These are phyloP conservation scores for Solanum hybrid DNA, from an alignment of 305 asterid species.

Conservation along the genomic window DNA sequence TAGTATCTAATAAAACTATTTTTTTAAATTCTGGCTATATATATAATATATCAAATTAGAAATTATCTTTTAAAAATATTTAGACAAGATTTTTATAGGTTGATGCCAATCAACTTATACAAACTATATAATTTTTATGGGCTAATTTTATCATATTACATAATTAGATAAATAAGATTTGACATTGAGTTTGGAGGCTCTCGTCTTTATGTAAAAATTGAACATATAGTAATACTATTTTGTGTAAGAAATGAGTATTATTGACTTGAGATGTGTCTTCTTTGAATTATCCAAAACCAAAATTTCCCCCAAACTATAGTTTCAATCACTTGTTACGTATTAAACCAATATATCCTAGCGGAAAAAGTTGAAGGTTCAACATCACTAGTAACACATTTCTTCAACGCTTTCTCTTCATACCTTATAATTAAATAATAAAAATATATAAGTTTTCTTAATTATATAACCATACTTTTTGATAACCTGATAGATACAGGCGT, in stretches of 20 bases:
- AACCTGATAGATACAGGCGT: not conserved
- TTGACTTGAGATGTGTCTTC: not conserved
- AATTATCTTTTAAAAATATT: not conserved
- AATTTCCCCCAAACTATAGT: not conserved
- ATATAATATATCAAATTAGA: not conserved
- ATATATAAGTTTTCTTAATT: not conserved
- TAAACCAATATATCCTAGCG: not conserved
- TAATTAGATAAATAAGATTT: not conserved
- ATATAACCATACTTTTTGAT: not conserved
- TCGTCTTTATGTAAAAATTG: not conserved
- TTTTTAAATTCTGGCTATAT: not conserved
- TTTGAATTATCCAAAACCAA: not conserved
- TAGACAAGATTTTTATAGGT: not conserved
- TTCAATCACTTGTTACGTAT: not conserved
- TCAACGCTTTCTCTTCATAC: not conserved
- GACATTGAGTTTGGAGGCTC: not conserved
- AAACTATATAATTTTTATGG: too few relatives aligned
- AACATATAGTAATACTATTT: not conserved
- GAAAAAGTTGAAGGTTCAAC: not conserved
- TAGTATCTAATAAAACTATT: not conserved
- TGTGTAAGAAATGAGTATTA: not conserved
- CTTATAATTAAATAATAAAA: not conserved
- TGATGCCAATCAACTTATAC: too few relatives aligned
- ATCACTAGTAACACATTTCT: not conserved
- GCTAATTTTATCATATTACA: too few relatives aligned